phyloP scores from a whole-genome alignment of 176 grass and related monocot species.

The Bothriochloa decipiens region DNA sequence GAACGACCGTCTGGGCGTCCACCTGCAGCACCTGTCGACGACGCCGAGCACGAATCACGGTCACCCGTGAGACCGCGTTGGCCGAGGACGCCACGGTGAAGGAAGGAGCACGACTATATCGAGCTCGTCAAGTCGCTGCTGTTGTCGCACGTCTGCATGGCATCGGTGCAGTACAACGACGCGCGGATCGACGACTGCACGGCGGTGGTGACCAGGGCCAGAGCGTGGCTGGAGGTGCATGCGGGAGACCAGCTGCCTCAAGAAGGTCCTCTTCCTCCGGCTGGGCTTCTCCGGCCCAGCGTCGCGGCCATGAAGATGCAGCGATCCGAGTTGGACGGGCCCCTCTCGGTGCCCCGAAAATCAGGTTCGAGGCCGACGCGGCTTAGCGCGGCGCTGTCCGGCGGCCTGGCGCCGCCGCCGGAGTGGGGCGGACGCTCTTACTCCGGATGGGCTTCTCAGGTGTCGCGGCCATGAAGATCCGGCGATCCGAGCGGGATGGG shows the following conservation, averaged over 20 bases:
- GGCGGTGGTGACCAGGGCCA: conserved; percentile 71
- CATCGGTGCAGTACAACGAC: conserved; percentile 45
- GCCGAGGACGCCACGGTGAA: conserved; percentile 3
- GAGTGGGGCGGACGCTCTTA: no score
- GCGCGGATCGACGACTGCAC: conserved; percentile 72
- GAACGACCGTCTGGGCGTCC: conserved; percentile 65
- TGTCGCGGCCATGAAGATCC: no score
- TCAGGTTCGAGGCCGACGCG: conserved; percentile 61
- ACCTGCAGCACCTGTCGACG: conserved; percentile 72
- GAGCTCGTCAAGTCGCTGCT: conserved; percentile 53
- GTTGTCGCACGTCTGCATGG: conserved; percentile 51
- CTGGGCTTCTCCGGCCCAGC: conserved; percentile 74
- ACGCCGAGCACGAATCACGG: conserved; percentile 43
- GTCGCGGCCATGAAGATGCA: conserved; percentile 72
- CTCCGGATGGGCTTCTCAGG: no score
- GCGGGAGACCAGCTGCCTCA: conserved; percentile 43
- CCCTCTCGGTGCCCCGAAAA: conserved; percentile 42
- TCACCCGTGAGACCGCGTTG: conserved; percentile 41
- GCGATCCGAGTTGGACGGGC: conserved; percentile 78
- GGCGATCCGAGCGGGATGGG: no score
- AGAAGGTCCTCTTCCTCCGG: no score
- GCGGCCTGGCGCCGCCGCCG: background rate
- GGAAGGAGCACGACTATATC: conserved; percentile 55
- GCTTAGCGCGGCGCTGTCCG: conserved; percentile 20
- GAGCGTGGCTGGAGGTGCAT: conserved; percentile 86